Base-by-base conservation (phyloP, 73 alveolate species). In the Paramecium tetraurelia region DNA sequence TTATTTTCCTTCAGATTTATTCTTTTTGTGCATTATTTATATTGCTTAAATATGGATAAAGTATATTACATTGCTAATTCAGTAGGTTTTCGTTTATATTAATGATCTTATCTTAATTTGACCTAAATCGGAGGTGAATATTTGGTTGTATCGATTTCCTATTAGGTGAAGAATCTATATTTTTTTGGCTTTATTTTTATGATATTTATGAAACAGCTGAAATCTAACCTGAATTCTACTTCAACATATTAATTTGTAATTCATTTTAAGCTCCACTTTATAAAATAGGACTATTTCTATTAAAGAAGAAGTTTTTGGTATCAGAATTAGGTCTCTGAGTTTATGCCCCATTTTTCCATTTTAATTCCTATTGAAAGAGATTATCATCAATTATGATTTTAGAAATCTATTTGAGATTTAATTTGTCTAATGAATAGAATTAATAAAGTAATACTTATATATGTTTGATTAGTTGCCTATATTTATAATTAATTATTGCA, bases 271-370 rank as follows among this genome's bases (percentile, higher is more conserved):
- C 10, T 63, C 46, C 46, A 12, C 24, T 40, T 16, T 21, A 24
- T 40, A 8, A 24, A 20, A 35, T 27, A 6, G 90, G 90, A 22
- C 90, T 80, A 41, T 80, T 44, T 44, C 90, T 80, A 48, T 80
- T 80, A 6, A 76, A 80, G 14, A 80, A 80, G 76, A 80, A 80
- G 16, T 80, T 80, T 80, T 80, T 21, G 11, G 70, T 44, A 2
- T 76, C 90, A 40, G 90, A 80, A 4, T 44, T 46, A 41, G 90
- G 90, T 43, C 90, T 40, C 44, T 80, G 90, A 20, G 90, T 80
- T 80, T 43, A 44, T 0, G 90, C 18, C 5, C 90, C 90, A 27
- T 27, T 80, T 43, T 80, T 80, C 76, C 71, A 80, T 80, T 44
- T 80, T 12, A 80, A 44, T 44, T 80, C 71, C 12, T 40, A 80